Conservation (phyloP, 2,329 filamentous ascomycete species). For the Cordyceps fumosorosea region DNA sequence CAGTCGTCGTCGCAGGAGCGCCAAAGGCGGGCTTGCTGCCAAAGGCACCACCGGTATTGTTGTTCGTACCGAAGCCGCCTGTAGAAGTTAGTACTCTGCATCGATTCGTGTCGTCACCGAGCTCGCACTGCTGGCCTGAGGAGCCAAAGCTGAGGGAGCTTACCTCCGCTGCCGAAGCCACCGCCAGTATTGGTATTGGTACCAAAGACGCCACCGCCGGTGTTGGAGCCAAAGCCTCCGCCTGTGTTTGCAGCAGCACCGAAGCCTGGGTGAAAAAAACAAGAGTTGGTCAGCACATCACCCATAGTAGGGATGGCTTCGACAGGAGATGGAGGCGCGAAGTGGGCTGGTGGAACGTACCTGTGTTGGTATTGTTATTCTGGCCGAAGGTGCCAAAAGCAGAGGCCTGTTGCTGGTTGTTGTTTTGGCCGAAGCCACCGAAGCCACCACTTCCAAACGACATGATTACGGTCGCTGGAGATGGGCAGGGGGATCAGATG, state of each 20-base stretch:
- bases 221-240: not conserved
- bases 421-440: slow-evolving; percentile 54
- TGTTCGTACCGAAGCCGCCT: slow-evolving; percentile 31
- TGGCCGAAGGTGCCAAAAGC: slow-evolving; percentile 55
- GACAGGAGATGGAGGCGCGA: slow-evolving; percentile 10
- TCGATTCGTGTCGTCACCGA: slow-evolving; percentile 8
- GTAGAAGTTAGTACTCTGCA: slow-evolving; percentile 11
- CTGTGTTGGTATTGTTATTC: slow-evolving; percentile 35
- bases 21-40: slow-evolving; percentile 49
- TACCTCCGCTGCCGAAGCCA: slow-evolving; percentile 32
- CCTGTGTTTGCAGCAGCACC: slow-evolving; percentile 20
- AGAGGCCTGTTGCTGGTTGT: slow-evolving; percentile 28
- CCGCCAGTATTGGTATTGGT: slow-evolving; percentile 23
- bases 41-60: slow-evolving; percentile 24
- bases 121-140: not conserved
- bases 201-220: slow-evolving; percentile 35
- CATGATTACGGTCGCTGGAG: slow-evolving; percentile 34
- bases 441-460: slow-evolving; percentile 48
- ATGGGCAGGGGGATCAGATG: not conserved
- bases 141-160: slow-evolving; percentile 14
- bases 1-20: slow-evolving; percentile 30
- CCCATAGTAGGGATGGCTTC: slow-evolving; percentile 14
- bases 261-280: slow-evolving; percentile 22
- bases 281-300: slow-evolving; percentile 18
- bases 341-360: slow-evolving; percentile 39